Conservation (phyloP, 768 basidiomycete genomes). For the Leccinellum rugosiceps region DNA sequence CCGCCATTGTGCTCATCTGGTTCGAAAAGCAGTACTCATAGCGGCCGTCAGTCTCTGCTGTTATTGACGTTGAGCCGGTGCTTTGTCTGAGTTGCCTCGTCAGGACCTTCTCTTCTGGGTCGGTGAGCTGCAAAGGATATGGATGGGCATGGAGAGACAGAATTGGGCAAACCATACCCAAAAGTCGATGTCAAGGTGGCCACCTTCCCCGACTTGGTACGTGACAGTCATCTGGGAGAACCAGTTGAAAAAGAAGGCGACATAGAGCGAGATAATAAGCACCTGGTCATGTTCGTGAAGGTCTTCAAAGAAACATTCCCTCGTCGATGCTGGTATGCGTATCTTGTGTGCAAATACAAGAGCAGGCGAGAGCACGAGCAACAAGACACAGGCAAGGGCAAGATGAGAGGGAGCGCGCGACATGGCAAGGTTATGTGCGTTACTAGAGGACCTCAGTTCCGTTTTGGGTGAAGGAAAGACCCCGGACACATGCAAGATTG, state of each 20-base stretch:
- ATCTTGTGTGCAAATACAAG: conserved; percentile 64
- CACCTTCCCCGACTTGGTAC: conserved; percentile 97
- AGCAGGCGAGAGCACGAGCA: conserved; percentile 30
- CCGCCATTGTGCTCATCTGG: conserved; percentile 94
- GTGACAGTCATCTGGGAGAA: conserved; percentile 90
- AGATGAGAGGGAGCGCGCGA: conserved; percentile 35
- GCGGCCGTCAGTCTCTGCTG: conserved; percentile 82
- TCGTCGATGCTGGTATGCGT: conserved; percentile 71
- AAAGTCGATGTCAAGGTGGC: conserved; percentile 96
- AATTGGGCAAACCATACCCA: conserved; percentile 55
- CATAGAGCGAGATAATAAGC: conserved; percentile 1
- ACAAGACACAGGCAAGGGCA: conserved; percentile 40
- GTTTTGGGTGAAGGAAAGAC: conserved; percentile 14
- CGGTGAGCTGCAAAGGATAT: conserved; percentile 58
- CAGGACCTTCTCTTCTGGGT: conserved; percentile 65
- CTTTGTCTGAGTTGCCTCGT: conserved; percentile 83
- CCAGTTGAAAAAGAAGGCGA: background rate
- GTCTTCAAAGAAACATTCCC: conserved; percentile 97
- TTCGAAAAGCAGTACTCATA: conserved; percentile 99
- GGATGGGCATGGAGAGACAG: background rate
- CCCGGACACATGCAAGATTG: conserved; percentile 24
- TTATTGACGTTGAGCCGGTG: conserved; percentile 85
- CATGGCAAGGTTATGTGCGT: conserved; percentile 26
- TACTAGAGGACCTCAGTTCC: background rate
- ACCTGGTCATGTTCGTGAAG: conserved; percentile 90